Percentiles rank a stretch among this genome's conserved stretches.
Conservation (phyloP, 2,329 filamentous ascomycete genomes). For the Aureobasidium sp. region DNA sequence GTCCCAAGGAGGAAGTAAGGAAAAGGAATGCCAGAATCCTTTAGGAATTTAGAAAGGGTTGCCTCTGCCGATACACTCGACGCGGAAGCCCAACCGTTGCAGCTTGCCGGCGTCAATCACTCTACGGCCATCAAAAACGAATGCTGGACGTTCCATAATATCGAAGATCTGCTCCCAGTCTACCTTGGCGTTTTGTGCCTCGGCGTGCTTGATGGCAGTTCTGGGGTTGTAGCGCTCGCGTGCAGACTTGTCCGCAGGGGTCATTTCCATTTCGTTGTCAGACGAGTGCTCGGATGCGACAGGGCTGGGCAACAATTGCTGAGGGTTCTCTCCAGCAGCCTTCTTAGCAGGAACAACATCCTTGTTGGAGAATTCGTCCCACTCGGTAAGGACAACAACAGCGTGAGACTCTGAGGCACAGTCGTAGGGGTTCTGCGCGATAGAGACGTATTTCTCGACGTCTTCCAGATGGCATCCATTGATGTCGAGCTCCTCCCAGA, state of each 20-base stretch:
- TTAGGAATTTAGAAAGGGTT: background rate
- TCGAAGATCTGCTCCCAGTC: constrained; percentile 29
- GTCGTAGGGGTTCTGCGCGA: constrained; percentile 26
- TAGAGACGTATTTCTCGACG: constrained; percentile 24
- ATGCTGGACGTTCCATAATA: constrained; percentile 29
- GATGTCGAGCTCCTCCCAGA: constrained; percentile 27
- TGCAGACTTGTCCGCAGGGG: constrained; percentile 6
- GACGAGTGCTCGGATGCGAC: constrained; percentile 3
- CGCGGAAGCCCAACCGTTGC: constrained; percentile 30
- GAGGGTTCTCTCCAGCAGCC: background rate
- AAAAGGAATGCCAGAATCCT: constrained; percentile 4
- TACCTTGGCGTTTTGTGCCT: constrained; percentile 18
- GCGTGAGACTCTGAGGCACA: constrained; percentile 30
- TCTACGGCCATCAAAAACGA: constrained; percentile 33
- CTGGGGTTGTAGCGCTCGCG: constrained; percentile 13
- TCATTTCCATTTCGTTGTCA: constrained; percentile 14
- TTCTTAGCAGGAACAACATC: constrained; percentile 14
- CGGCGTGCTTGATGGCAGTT: constrained; percentile 10
- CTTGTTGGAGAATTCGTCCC: constrained; percentile 31
- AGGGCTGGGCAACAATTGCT: constrained; percentile 11
- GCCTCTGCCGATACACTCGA: constrained; percentile 28
- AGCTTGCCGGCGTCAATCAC: constrained; percentile 29
- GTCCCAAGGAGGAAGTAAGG: background rate
- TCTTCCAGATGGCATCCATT: constrained; percentile 20
- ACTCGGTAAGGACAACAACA: constrained; percentile 30